Evolutionary conservation across 176 grass and related monocot genomes (phyloP).

Genomic region (Zea luxurians): DNA sequence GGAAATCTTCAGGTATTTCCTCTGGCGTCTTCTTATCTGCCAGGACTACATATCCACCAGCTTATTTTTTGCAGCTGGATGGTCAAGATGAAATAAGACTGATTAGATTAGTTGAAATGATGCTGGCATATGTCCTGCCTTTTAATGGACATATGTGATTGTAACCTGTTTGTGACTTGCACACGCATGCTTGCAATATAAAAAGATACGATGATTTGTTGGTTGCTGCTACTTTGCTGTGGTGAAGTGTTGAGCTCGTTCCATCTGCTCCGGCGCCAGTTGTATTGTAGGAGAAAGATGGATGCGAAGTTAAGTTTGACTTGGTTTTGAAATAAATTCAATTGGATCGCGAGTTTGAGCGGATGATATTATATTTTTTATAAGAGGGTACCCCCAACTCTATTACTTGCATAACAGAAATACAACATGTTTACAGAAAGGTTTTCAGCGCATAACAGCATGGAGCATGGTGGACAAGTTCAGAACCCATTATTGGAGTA

Average conservation of each 20-base stretch:
- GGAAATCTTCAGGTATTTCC: constrained; percentile 39
- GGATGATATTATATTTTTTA: not conserved
- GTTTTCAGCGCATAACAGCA: no score
- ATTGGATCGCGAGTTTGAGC: not conserved
- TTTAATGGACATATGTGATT: constrained; percentile 58
- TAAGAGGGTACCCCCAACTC: no score
- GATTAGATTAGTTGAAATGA: constrained; percentile 44
- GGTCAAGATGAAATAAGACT: constrained; percentile 41
- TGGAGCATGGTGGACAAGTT: no score
- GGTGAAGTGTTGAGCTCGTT: not conserved
- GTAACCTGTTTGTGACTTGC: constrained; percentile 43
- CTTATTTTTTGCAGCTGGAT: constrained; percentile 54
- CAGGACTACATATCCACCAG: constrained; percentile 48
- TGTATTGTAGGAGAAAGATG: not conserved
- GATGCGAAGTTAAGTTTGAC: not conserved
- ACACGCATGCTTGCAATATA: constrained; percentile 44
- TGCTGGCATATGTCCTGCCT: constrained; percentile 53
- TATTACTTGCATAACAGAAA: no score
- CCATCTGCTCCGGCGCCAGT: not conserved
- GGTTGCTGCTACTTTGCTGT: constrained; percentile 13
- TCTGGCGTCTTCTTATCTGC: constrained; percentile 57
- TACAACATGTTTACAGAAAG: no score
- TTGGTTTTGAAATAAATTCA: not conserved
- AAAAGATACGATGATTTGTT: constrained; percentile 41
- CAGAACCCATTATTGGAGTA: no score